A percentile compares a stretch with the other conserved stretches of the same genome.
Evolutionary conservation across 176 grass and related monocot species (phyloP).

Genomic region (Luzula sylvatica): DNA sequence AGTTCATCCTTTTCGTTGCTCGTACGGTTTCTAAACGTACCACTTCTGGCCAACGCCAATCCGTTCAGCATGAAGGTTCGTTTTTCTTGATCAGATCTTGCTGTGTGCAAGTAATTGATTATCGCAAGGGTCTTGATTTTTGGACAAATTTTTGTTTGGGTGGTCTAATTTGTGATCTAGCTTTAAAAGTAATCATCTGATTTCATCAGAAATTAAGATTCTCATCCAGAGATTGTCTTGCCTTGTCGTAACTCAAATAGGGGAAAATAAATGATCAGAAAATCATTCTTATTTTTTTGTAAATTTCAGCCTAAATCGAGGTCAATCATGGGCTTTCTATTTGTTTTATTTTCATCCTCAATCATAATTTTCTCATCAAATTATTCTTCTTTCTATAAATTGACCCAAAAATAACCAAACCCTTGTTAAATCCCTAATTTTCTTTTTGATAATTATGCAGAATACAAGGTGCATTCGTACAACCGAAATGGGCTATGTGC

Average conservation of each 20-base stretch:
- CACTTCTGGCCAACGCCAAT: slow-evolving; percentile 31
- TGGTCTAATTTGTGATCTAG: not conserved
- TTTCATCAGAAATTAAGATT: no score
- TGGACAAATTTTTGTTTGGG: not conserved
- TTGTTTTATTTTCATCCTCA: no score
- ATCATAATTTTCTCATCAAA: no score
- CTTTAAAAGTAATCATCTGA: slow-evolving; percentile 1
- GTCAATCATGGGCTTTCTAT: no score
- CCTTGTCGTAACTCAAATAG: not conserved
- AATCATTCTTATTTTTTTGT: no score
- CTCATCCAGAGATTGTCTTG: not conserved
- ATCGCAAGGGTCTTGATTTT: not conserved
- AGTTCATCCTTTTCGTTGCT: slow-evolving; percentile 67
- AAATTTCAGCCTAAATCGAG: no score
- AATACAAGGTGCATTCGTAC: slow-evolving; percentile 52
- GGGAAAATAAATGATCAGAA: no score
- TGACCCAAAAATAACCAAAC: no score
- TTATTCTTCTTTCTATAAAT: no score
- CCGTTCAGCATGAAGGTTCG: slow-evolving; percentile 66
- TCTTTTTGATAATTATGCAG: slow-evolving; percentile 22
- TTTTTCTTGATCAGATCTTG: slow-evolving; percentile 11
- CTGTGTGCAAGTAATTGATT: not conserved
- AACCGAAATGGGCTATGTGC: slow-evolving; percentile 56
- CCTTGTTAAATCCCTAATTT: no score
- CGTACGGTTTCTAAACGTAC: slow-evolving; percentile 58